A percentile compares a stretch with the other conserved stretches of the same genome.
Conservation (phyloP, 192 early-diverging fungal species). For the Rhizoclosmatium sp. region DNA sequence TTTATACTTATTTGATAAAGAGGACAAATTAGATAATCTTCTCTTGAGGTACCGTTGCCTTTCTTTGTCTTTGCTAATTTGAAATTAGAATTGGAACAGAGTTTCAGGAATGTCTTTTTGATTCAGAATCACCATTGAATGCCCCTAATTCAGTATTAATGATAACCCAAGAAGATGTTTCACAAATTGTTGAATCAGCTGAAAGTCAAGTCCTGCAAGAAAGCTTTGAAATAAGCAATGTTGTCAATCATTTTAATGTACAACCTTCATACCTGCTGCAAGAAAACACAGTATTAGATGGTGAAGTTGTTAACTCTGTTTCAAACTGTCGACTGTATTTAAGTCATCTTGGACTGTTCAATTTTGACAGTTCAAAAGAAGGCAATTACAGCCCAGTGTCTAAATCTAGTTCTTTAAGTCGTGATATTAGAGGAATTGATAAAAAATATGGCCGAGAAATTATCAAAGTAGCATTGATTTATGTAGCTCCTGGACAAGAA, state of each 20-base stretch:
- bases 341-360: slow-evolving; percentile 78
- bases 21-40: neutral
- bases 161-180: slow-evolving; percentile 50
- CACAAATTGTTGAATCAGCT: neutral
- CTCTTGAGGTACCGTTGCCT: neutral
- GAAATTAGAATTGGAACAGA: neutral
- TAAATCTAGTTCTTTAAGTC: slow-evolving; percentile 67
- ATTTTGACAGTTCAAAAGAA: slow-evolving; percentile 77
- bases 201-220: slow-evolving; percentile 13
- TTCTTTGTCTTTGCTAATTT: neutral
- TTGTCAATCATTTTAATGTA: neutral
- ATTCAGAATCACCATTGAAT: too few relatives aligned
- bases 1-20: neutral
- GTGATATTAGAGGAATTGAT: slow-evolving; percentile 83
- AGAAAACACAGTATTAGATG: too few relatives aligned
- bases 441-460: slow-evolving; percentile 85
- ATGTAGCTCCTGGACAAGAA: slow-evolving; percentile 91
- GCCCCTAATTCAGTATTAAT: neutral
- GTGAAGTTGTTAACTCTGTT: neutral
- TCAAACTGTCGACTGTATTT: slow-evolving; percentile 65
- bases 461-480: slow-evolving; percentile 89
- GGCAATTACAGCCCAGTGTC: slow-evolving; percentile 71
- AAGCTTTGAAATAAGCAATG: neutral
- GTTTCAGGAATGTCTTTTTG: neutral
- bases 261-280: neutral